Conservation (phyloP, 2,329 filamentous ascomycete genomes). For the Emergomyces orientalis region DNA sequence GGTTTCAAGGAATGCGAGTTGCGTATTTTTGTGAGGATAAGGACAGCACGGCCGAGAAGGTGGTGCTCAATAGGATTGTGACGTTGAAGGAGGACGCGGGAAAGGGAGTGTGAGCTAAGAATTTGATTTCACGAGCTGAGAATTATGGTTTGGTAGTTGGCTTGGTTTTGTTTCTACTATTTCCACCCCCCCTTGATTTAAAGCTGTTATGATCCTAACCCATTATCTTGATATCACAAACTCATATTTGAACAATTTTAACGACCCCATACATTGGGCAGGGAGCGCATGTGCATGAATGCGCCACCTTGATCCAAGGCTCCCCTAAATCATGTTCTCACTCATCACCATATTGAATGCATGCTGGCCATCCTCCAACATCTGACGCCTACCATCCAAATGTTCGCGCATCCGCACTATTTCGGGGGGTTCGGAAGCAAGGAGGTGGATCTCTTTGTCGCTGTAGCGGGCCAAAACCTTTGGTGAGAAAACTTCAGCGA, state of each 20-base stretch:
- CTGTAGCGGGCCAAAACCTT: constrained; percentile 7
- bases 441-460: constrained; percentile 8
- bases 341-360: constrained; percentile 9
- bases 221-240: neutral
- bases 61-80: constrained; percentile 86
- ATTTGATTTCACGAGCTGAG: neutral
- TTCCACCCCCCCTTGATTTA: no score
- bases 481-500: constrained; percentile 7
- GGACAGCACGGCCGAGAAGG: constrained; percentile 67
- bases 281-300: neutral
- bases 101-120: constrained; percentile 4
- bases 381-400: constrained; percentile 6
- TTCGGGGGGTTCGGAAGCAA: constrained; percentile 8
- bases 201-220: neutral
- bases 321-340: neutral
- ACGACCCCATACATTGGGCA: neutral
- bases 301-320: neutral
- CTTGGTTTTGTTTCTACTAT: no score
- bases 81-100: constrained; percentile 71
- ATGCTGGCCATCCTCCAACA: constrained; percentile 6
- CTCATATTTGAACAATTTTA: no score
- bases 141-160: no score
- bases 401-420: constrained; percentile 6
- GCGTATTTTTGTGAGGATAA: constrained; percentile 74
- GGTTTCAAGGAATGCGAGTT: constrained; percentile 80